Base-by-base conservation (phyloP, 2,329 filamentous ascomycete species). In the Leptosphaerulina australis region DNA sequence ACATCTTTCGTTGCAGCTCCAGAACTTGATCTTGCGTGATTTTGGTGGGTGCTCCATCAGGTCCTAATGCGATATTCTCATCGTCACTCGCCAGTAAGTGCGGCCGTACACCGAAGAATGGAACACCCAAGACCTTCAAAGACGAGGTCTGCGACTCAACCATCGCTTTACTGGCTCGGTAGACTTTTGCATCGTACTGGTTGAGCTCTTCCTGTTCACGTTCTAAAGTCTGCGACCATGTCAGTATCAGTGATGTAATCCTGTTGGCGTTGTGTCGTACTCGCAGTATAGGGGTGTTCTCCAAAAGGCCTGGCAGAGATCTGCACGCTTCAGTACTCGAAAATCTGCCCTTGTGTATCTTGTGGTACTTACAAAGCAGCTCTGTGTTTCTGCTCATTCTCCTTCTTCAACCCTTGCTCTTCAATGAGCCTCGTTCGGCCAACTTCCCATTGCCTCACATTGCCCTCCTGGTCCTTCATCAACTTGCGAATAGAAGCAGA, bases 181-280 rank as follows among this genome's bases (percentile, higher is more conserved):
- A 82, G 12, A 88, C 82, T 63, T 88, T 88, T 43, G 72, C 70
- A 56, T 88, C 84, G 63, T 84, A 88, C 15, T 75, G 74, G 22
- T 73, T 66, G 6, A 88, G 70, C 66, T 88, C 85, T 37, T 77
- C 74, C 25, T 77, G 68, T 36, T 84, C 73, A 37, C 80, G 76
- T 54, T 80, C 71, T 6, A 69, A 68, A 21, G 75, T 77, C 73
- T 79, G 20, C 4, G 6, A 12, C 3, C 5, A 15, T 14, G 14
- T 37, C 5, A n/a, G 17, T 21, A 10, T 55, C 30, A 58, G 53
- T 37, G 3, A 14, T 25, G 10, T 1, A 11, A 14, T 2, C 9
- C n/a, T 3, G 14, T 6, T 1, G 4, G 4, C 8, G 3, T 11
- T 2, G 25, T 17, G 2, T 10, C 56, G 2, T 65, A 69, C 66